phyloP scores from a whole-genome alignment of 805 yeast species.

The Torulaspora delbrueckii region DNA sequence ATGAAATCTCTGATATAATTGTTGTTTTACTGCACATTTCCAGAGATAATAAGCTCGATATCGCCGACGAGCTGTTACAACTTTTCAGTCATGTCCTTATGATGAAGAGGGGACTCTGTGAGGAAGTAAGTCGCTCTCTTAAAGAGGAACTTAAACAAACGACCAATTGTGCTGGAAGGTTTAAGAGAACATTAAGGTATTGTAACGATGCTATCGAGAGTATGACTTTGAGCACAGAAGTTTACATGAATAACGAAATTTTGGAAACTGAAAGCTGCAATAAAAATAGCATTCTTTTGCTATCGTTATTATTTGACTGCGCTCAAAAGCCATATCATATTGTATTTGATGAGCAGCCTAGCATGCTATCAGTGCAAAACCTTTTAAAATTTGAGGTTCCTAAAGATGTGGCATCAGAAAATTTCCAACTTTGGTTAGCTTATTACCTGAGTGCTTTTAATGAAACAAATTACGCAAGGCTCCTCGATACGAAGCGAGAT shows the following conservation, averaged over 20 bases:
- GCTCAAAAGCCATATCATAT: constrained; percentile 8
- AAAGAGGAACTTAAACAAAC: constrained; percentile 3
- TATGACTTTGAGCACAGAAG: constrained; percentile 1
- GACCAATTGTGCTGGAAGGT: neutral
- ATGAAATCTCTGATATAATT: constrained; percentile 17
- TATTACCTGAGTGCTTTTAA: constrained; percentile 10
- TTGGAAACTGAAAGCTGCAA: constrained; percentile 7
- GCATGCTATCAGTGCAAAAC: constrained; percentile 4
- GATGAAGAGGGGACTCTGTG: neutral
- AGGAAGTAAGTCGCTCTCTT: constrained; percentile 1
- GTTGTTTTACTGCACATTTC: constrained; percentile 9
- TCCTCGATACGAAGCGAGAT: neutral
- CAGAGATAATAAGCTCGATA: neutral
- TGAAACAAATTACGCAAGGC: neutral
- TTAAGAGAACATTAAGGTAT: constrained; percentile 11
- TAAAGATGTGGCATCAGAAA: constrained; percentile 7
- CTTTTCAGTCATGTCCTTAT: constrained; percentile 15
- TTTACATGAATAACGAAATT: constrained; percentile 15
- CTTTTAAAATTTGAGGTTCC: constrained; percentile 8
- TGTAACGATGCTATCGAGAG: constrained; percentile 17
- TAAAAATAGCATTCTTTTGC: constrained; percentile 8
- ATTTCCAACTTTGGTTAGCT: constrained; percentile 19
- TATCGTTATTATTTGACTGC: constrained; percentile 20
- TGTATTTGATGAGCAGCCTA: constrained; percentile 3
- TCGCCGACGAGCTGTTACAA: constrained; percentile 14